Conservation (phyloP, 768 basidiomycete species). For the Kwoniella dejecticola region DNA sequence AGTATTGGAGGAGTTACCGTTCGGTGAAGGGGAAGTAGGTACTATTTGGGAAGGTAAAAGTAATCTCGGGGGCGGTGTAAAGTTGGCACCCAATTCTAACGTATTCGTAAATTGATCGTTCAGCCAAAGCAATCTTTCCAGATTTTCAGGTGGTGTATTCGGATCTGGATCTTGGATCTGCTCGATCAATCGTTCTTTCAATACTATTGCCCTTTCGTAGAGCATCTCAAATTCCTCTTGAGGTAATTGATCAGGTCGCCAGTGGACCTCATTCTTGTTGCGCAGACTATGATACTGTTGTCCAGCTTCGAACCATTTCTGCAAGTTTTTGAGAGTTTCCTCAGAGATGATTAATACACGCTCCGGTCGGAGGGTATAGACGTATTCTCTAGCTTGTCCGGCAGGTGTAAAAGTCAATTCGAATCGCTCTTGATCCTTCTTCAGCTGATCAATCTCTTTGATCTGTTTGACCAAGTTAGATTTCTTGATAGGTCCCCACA, state of each 20-base stretch:
- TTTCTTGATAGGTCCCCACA: constrained; percentile 58
- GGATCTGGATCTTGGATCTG: constrained; percentile 56
- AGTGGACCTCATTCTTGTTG: constrained; percentile 11
- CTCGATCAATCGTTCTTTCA: constrained; percentile 62
- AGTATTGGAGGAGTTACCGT: too few species aligned
- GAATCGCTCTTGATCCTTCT: constrained; percentile 47
- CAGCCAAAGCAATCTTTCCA: constrained; percentile 70
- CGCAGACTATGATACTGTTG: neutral
- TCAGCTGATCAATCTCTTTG: constrained; percentile 52
- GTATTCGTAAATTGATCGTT: constrained; percentile 71
- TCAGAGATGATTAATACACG: constrained; percentile 42
- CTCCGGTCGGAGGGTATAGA: constrained; percentile 53
- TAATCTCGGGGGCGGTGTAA: constrained; percentile 42
- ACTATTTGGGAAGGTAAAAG: constrained; percentile 47
- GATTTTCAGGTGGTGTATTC: constrained; percentile 30
- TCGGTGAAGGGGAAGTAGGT: constrained; percentile 17
- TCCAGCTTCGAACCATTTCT: constrained; percentile 40
- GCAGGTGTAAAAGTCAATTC: constrained; percentile 44
- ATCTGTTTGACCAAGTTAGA: constrained; percentile 55
- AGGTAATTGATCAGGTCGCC: constrained; percentile 46
- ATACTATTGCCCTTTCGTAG: constrained; percentile 56
- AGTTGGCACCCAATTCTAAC: constrained; percentile 60
- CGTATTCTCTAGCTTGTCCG: constrained; percentile 49
- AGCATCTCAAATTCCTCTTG: constrained; percentile 38
- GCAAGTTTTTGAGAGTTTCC: constrained; percentile 36